Evolutionary conservation across 441 rosid species (phyloP), one percentile per base, ranked within the genome.

Genomic region (Brassica balearica): DNA sequence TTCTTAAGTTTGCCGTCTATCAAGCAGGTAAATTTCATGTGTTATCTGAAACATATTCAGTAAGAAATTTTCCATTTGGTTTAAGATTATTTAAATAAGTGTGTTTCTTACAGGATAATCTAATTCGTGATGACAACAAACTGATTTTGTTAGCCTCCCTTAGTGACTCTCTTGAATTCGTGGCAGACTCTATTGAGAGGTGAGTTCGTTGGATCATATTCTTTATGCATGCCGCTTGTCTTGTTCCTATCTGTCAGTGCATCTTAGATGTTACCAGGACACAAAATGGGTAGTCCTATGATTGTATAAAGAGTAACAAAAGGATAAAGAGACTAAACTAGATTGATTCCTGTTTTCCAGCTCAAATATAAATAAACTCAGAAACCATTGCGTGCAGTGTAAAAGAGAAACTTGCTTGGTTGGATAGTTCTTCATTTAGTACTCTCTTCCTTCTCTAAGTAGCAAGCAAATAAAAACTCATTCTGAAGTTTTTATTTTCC

Each of bases 161-260:
- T 41, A 91, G 98, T 83, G 98, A 96, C 90, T 96, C 98, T 14
- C 89, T 92, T 81, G 98, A 96, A 84, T 94, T 87, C 80, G 91
- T 92, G 75, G 99, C 98, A 11, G 97, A 90, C 70, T 96, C 98
- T 60, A 94, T 96, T 76, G 94, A 94, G 86, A 93, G 98, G 99
- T 87, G 86, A 86, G 91, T 74, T 74, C 51, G 9, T 59, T 73
- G 59, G 59, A 46, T 55, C 75, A 73, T 41, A 77, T 51, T 69
- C 34, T 71, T 64, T 63, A 77, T 68, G 74, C 59, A 48, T 15
- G 82, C 65, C 48, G 29, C 53, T 38, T 80, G 55, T 46, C 48
- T 29, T 48, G 48, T 71, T 80, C 80, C 4, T 38, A 68, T 67
- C 65, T 34, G 15, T 73, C 20, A 15, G 51, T 68, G 38, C 20